phyloP scores from a whole-genome alignment of 179 eudicot genomes.

The Silene noctiflora region DNA sequence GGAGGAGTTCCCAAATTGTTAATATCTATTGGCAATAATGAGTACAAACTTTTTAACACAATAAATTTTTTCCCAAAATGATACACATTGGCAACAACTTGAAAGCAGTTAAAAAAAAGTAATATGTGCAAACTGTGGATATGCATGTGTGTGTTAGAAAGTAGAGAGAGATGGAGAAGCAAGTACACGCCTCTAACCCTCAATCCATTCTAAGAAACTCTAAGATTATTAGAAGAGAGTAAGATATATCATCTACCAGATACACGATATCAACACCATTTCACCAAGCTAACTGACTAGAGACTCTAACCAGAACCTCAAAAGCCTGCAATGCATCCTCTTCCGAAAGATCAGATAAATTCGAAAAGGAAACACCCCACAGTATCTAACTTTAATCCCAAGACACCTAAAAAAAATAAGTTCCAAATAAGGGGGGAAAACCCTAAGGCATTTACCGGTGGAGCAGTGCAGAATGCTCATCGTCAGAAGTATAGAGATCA shows the following conservation, averaged over 20 bases:
- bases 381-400: neutral
- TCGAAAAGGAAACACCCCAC: neutral
- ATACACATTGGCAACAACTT: neutral
- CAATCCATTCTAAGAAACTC: neutral
- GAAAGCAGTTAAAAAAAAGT: neutral
- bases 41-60: neutral
- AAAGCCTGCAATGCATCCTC: neutral
- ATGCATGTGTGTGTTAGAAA: neutral
- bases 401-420: neutral
- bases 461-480: conserved; percentile 90
- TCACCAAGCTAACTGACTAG: neutral
- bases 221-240: neutral
- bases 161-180: neutral
- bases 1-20: neutral
- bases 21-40: neutral
- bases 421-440: neutral
- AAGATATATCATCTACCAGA: neutral
- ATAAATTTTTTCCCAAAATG: neutral
- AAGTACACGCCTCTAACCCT: neutral
- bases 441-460: conserved; percentile 58
- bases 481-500: conserved; percentile 79
- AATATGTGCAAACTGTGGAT: neutral
- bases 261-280: neutral
- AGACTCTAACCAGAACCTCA: neutral
- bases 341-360: neutral